These are phyloP conservation scores for Forsythia suspensa DNA, from an alignment of 257 asterid species.

Conservation along the genomic window DNA sequence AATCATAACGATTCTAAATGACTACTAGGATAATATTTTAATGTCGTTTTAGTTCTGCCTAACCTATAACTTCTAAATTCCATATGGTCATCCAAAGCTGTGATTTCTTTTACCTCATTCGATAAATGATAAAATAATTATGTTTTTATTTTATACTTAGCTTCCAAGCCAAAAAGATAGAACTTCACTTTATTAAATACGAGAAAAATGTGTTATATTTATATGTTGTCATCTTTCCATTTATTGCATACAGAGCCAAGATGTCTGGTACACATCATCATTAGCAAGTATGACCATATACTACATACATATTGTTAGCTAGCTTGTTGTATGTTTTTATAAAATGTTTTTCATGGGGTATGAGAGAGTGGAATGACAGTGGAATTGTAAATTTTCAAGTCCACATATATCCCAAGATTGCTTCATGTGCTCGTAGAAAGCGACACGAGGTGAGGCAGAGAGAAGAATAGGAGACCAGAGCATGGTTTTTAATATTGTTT, in stretches of 20 bases:
- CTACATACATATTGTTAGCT: no score
- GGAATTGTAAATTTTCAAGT: neutral
- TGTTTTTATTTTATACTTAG: neutral
- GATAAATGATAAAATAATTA: neutral
- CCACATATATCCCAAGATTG: neutral
- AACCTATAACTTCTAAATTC: neutral
- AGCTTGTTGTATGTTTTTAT: neutral
- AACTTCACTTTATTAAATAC: neutral
- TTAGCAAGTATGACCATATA: neutral
- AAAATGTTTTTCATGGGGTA: no score
- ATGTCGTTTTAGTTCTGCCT: neutral
- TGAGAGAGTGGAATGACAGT: neutral
- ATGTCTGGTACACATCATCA: neutral
- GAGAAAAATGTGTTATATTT: neutral
- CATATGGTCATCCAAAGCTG: neutral
- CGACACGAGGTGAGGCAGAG: no score
- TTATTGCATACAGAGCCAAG: neutral
- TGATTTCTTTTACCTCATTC: neutral
- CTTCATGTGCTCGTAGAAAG: neutral
- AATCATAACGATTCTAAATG: neutral
- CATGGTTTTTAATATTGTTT: no score
- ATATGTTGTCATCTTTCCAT: neutral
- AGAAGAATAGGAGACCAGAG: no score
- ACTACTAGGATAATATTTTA: neutral
- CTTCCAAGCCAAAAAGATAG: neutral